These are phyloP conservation scores for Massarina eburnea DNA, from an alignment of 2,329 filamentous ascomycete species.

Conservation along the genomic window DNA sequence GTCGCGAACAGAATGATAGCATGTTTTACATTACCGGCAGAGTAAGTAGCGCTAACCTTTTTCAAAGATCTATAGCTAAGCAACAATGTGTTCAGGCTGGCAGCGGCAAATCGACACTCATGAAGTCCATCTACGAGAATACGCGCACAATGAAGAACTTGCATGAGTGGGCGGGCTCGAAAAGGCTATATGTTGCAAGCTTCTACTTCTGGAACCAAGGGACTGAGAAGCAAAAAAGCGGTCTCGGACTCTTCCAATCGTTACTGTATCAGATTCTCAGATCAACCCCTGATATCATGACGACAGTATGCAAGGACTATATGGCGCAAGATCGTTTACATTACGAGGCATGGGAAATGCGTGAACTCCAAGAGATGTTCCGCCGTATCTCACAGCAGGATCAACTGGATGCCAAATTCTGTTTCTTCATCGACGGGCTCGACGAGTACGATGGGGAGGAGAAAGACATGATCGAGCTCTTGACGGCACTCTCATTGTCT, in stretches of 20 bases:
- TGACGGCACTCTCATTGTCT: conserved; percentile 6
- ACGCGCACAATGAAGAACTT: conserved; percentile 1
- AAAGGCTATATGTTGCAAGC: conserved; percentile 24
- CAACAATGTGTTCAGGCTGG: conserved; percentile 35
- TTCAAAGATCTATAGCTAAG: neutral
- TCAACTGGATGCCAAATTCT: conserved; percentile 9
- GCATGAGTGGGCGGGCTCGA: conserved; percentile 4
- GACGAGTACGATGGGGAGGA: conserved; percentile 12
- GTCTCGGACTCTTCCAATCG: conserved; percentile 12
- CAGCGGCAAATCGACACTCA: conserved; percentile 49
- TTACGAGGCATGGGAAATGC: conserved; percentile 13
- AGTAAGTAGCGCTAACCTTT: conserved; percentile 1
- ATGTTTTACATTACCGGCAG: conserved; percentile 15
- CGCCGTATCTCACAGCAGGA: conserved; percentile 1
- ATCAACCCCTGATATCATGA: conserved; percentile 7
- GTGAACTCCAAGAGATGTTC: conserved; percentile 8
- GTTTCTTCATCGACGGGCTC: conserved; percentile 18
- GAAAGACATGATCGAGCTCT: conserved; percentile 8
- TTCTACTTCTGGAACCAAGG: conserved; percentile 48
- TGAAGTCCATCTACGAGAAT: conserved; percentile 30
- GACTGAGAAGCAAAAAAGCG: conserved; percentile 8
- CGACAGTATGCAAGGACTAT: neutral
- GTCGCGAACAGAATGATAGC: neutral
- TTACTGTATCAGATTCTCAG: conserved; percentile 10
- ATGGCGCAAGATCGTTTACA: neutral